Conservation (phyloP, 306 rosid species). For the Cercis canadensis region DNA sequence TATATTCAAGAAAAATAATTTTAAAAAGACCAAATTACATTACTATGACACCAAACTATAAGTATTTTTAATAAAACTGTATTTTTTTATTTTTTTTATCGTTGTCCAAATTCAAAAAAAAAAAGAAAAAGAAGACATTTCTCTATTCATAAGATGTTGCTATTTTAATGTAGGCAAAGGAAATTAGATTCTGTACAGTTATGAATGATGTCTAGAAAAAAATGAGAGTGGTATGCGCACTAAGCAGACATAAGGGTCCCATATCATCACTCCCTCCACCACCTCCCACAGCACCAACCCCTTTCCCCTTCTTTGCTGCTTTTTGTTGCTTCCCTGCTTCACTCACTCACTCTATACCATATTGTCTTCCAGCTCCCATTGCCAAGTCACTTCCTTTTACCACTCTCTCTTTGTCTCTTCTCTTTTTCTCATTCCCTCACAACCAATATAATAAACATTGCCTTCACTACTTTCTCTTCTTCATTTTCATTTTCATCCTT, state of each 20-base stretch:
- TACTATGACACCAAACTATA: too few species aligned
- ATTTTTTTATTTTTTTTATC: too few species aligned
- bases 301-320: constrained; percentile 15
- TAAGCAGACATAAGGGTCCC: constrained; percentile 64
- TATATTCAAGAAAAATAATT: too few species aligned
- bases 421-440: neutral
- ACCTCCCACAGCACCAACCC: constrained; percentile 24
- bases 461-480: neutral
- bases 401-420: neutral
- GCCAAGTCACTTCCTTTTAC: constrained; percentile 12
- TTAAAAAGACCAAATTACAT: too few species aligned
- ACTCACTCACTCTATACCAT: constrained; percentile 3
- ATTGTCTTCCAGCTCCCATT: constrained; percentile 23
- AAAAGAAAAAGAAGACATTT: too few species aligned
- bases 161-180: too few species aligned
- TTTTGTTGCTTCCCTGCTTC: constrained; percentile 9
- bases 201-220: constrained; percentile 44
- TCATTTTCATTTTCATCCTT: neutral
- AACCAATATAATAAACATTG: neutral
- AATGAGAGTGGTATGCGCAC: constrained; percentile 59
- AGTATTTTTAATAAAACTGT: too few species aligned
- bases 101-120: too few species aligned
- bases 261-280: constrained; percentile 60
- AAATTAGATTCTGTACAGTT: constrained; percentile 40
- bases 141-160: too few species aligned